These are phyloP conservation scores for Cylindrodendrum hubeiense DNA, from an alignment of 2,329 filamentous ascomycete genomes.

Conservation along the genomic window DNA sequence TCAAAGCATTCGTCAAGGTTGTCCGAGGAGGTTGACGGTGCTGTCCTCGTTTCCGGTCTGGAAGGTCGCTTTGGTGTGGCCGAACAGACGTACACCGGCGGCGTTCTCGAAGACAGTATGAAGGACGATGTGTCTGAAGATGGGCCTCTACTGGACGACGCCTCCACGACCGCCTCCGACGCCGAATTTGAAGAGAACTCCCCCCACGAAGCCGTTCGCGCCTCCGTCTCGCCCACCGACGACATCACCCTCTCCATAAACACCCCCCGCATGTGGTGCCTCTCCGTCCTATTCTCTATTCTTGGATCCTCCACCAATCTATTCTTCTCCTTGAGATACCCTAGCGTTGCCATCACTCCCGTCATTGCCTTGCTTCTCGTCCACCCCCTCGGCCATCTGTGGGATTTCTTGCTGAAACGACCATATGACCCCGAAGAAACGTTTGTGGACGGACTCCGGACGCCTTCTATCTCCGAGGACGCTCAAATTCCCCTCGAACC, in stretches of 20 bases:
- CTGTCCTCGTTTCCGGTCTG: conserved; percentile 64
- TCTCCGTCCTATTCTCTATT: conserved; percentile 84
- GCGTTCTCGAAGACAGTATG: conserved; percentile 58
- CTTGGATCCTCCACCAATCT: conserved; percentile 87
- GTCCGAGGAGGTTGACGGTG: conserved; percentile 65
- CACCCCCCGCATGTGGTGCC: conserved; percentile 87
- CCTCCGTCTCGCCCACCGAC: conserved; percentile 82
- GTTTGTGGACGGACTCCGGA: conserved; percentile 63
- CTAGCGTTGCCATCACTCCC: conserved; percentile 89
- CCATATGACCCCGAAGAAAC: conserved; percentile 62
- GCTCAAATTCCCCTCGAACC: conserved; percentile 31
- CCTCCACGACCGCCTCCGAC: conserved; percentile 57
- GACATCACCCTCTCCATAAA: conserved; percentile 84
- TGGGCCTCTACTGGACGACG: conserved; percentile 50
- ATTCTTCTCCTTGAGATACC: conserved; percentile 91
- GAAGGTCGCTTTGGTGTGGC: conserved; percentile 66
- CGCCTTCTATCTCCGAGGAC: conserved; percentile 33
- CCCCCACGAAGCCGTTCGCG: conserved; percentile 82
- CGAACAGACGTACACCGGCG: conserved; percentile 60
- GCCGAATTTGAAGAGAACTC: conserved; percentile 75
- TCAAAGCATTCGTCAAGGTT: conserved; percentile 51
- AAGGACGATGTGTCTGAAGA: conserved; percentile 54
- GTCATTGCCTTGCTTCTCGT: conserved; percentile 89
- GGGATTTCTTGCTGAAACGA: conserved; percentile 80
- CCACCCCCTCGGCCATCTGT: conserved; percentile 84